These are phyloP conservation scores for Crithidia fasciculata DNA, from an alignment of 208 protist species.

Conservation along the genomic window DNA sequence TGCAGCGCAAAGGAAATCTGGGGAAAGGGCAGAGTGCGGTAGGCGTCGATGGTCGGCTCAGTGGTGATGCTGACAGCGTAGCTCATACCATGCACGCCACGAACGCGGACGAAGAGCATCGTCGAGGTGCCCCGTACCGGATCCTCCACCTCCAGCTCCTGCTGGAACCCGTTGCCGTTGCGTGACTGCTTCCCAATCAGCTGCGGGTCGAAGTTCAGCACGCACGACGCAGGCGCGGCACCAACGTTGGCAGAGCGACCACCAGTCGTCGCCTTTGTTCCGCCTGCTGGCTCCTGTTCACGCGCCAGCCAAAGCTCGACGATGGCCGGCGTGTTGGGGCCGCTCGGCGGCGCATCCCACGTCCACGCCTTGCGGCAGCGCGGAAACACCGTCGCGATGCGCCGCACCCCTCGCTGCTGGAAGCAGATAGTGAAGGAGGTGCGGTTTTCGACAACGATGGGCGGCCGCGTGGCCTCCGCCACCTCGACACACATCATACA, in stretches of 20 bases:
- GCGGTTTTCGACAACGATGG: slow-evolving; percentile 81
- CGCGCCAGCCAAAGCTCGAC: slow-evolving; percentile 28
- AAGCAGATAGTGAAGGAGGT: slow-evolving; percentile 59
- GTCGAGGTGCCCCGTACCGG: slow-evolving; percentile 16
- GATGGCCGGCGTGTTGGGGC: neutral
- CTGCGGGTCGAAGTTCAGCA: slow-evolving; percentile 76
- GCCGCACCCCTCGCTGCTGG: slow-evolving; percentile 45
- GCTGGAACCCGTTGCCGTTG: slow-evolving; percentile 25
- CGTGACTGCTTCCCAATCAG: slow-evolving; percentile 14
- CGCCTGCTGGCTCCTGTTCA: slow-evolving; percentile 1
- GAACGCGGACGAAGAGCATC: slow-evolving; percentile 75
- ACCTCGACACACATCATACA: slow-evolving; percentile 66
- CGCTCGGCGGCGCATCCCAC: slow-evolving; percentile 45
- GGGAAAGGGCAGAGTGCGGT: slow-evolving; percentile 61
- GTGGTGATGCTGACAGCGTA: slow-evolving; percentile 80
- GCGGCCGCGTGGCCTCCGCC: slow-evolving; percentile 49
- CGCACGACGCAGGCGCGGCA: slow-evolving; percentile 3
- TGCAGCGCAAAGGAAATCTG: slow-evolving; percentile 63
- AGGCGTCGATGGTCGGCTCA: slow-evolving; percentile 68
- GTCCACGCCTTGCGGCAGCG: slow-evolving; percentile 62
- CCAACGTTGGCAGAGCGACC: neutral
- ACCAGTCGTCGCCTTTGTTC: neutral
- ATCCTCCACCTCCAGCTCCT: slow-evolving; percentile 33
- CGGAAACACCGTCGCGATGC: slow-evolving; percentile 50
- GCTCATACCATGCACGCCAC: slow-evolving; percentile 58